A percentile compares a stretch with the other conserved stretches of the same genome.
Conservation (phyloP, 441 rosid genomes). For the Metrosideros polymorpha region DNA sequence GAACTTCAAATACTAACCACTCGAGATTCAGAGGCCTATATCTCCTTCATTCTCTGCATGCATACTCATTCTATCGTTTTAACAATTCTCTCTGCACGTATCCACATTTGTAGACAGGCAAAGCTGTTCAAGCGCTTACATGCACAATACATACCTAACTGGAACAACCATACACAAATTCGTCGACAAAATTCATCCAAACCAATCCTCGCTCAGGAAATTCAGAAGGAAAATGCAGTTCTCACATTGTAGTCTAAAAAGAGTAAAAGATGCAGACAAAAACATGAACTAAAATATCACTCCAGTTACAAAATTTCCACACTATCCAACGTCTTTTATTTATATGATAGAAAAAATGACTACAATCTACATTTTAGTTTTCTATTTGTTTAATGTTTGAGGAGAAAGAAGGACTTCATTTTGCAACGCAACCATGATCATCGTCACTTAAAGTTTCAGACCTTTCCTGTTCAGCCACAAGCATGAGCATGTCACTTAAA, state of each 20-base stretch:
- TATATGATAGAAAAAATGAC: background rate
- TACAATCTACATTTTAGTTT: background rate
- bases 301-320: background rate
- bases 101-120: background rate
- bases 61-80: background rate
- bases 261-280: background rate
- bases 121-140: background rate
- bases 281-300: background rate
- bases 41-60: background rate
- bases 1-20: background rate
- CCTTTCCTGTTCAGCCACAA: constrained; percentile 65
- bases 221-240: background rate
- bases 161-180: background rate
- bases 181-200: background rate
- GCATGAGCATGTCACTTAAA: constrained; percentile 60
- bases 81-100: background rate
- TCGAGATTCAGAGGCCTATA: background rate
- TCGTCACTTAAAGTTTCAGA: constrained; percentile 15
- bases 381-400: background rate
- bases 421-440: constrained; percentile 13
- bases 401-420: background rate
- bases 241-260: background rate
- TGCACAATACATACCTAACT: background rate
- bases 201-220: background rate
- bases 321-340: background rate